Evolutionary conservation across 176 grass and related monocot species (phyloP).

Genomic region (Aechmea fasciata): DNA sequence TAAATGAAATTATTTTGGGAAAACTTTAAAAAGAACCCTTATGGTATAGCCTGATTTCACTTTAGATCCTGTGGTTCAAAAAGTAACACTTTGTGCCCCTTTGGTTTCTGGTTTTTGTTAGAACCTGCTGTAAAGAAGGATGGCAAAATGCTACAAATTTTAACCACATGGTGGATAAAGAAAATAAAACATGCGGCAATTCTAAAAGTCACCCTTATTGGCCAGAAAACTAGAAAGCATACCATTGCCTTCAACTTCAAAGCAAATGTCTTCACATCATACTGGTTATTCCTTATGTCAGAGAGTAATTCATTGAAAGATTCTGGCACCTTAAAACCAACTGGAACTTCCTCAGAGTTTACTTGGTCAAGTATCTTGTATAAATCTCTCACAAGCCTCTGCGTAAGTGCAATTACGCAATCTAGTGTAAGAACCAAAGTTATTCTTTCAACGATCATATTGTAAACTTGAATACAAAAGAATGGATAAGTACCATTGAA

Average conservation of each 20-base stretch:
- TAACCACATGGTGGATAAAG: not conserved
- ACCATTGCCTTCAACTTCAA: constrained; percentile 70
- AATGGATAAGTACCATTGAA: constrained; percentile 52
- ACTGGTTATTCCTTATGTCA: constrained; percentile 78
- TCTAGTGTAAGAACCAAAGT: constrained; percentile 19
- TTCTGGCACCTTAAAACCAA: constrained; percentile 64
- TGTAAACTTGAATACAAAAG: constrained; percentile 2
- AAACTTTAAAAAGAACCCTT: no score
- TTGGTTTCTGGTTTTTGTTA: no score
- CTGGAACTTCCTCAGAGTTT: constrained; percentile 52
- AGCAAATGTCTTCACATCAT: constrained; percentile 84
- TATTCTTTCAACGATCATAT: not conserved
- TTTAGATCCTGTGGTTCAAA: no score
- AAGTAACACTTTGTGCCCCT: no score
- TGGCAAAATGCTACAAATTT: not conserved
- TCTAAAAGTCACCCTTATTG: not conserved
- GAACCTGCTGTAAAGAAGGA: no score
- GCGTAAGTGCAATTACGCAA: constrained; percentile 18
- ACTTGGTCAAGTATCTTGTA: constrained; percentile 69
- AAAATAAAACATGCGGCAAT: not conserved
- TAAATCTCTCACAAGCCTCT: constrained; percentile 84
- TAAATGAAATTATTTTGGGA: no score
- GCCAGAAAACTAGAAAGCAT: constrained; percentile 3
- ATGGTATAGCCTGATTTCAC: no score
- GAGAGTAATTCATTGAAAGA: constrained; percentile 79